phyloP scores from a whole-genome alignment of 108 stramenopile species.

The Nannochloropsis oceanica region DNA sequence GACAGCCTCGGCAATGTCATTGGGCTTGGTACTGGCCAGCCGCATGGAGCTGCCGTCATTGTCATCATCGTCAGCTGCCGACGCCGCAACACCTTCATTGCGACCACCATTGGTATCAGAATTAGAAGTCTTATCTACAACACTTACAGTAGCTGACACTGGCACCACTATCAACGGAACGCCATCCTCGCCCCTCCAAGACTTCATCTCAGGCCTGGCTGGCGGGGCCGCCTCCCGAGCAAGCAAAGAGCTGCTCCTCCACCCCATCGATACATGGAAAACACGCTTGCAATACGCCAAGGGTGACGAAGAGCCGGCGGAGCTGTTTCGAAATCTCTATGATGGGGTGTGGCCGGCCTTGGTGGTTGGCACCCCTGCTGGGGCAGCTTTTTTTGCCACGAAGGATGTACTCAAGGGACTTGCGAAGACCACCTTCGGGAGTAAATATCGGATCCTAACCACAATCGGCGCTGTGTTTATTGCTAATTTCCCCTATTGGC shows the following conservation, averaged over 20 bases:
- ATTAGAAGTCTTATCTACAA: too few species aligned
- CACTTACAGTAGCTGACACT: too few species aligned
- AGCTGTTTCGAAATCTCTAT: slow-evolving; percentile 25
- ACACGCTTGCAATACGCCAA: slow-evolving; percentile 2
- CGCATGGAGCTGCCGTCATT: neutral
- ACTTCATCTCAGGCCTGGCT: slow-evolving; percentile 13
- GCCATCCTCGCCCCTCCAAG: neutral
- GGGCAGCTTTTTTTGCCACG: slow-evolving; percentile 33
- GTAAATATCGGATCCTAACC: neutral
- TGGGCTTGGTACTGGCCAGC: neutral
- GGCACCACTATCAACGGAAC: too few species aligned
- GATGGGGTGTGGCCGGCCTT: slow-evolving; percentile 30
- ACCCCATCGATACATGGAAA: slow-evolving; percentile 39
- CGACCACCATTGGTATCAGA: neutral
- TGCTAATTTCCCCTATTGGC: slow-evolving; percentile 37
- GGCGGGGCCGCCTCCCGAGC: slow-evolving; percentile 32
- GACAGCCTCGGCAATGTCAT: neutral
- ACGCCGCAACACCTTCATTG: neutral
- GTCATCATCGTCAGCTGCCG: neutral
- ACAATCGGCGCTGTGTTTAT: slow-evolving; percentile 19
- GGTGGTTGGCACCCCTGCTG: slow-evolving; percentile 31
- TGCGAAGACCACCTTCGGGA: neutral
- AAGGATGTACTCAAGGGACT: slow-evolving; percentile 22
- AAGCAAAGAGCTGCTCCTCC: slow-evolving; percentile 28
- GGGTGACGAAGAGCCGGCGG: neutral